A percentile compares a stretch with the other conserved stretches of the same genome.
Conservation (phyloP, 164 flowering plant genomes). For the Berberis thunbergii region DNA sequence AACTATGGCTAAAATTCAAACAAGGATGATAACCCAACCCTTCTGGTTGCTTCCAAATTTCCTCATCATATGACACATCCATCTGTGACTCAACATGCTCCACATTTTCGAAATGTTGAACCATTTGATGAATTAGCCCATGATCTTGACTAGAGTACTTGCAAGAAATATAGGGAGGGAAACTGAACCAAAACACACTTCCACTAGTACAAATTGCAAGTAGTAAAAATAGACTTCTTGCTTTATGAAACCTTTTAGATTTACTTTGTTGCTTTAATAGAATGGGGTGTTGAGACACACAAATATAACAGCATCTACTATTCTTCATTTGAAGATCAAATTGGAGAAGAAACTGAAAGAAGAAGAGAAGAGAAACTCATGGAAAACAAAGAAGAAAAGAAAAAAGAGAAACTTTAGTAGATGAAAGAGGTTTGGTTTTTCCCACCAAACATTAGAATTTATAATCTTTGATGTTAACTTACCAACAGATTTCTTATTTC, state of each 20-base stretch:
- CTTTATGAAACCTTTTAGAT: constrained; percentile 3
- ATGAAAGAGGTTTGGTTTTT: neutral
- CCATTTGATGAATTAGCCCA: too few species aligned
- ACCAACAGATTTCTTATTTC: neutral
- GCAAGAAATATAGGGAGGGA: constrained; percentile 7
- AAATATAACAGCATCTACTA: constrained; percentile 3
- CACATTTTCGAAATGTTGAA: neutral
- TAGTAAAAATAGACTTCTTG: constrained; percentile 8
- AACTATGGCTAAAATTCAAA: constrained; percentile 24
- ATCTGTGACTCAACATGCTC: neutral
- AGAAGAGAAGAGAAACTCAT: neutral
- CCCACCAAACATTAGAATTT: constrained; percentile 4
- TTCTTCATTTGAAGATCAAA: neutral
- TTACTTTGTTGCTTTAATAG: constrained; percentile 1
- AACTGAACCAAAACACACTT: constrained; percentile 5
- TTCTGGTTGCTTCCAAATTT: constrained; percentile 32
- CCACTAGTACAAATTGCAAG: constrained; percentile 11
- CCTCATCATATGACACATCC: constrained; percentile 1
- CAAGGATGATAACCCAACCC: constrained; percentile 24
- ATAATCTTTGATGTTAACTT: neutral
- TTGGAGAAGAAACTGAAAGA: neutral
- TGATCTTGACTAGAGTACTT: neutral
- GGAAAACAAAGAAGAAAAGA: too few species aligned
- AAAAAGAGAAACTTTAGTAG: too few species aligned
- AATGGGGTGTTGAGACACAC: constrained; percentile 1